Evolutionary conservation across 2,329 filamentous ascomycete genomes (phyloP).

Genomic region (Sporothrix inflata): DNA sequence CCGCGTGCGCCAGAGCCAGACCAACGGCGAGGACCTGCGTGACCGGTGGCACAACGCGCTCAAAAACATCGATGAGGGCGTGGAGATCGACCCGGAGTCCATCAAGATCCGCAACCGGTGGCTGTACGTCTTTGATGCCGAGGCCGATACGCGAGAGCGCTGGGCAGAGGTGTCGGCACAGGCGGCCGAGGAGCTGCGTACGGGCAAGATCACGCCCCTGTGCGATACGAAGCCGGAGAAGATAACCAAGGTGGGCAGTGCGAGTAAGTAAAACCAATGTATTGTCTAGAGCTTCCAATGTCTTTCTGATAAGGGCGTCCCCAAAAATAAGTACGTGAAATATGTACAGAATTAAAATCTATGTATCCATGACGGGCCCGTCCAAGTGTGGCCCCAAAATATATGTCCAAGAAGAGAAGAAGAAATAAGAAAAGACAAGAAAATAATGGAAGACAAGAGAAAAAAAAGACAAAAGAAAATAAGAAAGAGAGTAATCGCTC

Average conservation of each 20-base stretch:
- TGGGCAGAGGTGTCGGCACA: conserved; percentile 47
- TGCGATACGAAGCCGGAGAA: conserved; percentile 33
- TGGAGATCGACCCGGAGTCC: conserved; percentile 50
- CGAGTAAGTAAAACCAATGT: not conserved
- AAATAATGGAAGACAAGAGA: not conserved
- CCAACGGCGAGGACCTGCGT: conserved; percentile 49
- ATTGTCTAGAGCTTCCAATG: not conserved
- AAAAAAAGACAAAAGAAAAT: not conserved
- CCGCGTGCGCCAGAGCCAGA: conserved; percentile 46
- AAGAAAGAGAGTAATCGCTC: not conserved
- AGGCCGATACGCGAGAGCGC: conserved; percentile 47
- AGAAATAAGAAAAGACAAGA: not conserved
- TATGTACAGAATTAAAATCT: conserved; percentile 9
- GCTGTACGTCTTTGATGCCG: conserved; percentile 52
- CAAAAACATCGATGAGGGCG: conserved; percentile 46
- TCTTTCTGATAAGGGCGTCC: not conserved
- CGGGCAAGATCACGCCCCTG: conserved; percentile 45
- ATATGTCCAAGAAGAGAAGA: conserved; percentile 20
- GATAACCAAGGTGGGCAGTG: not conserved
- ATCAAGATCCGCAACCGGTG: conserved; percentile 53
- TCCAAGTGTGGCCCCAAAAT: not conserved
- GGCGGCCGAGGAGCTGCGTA: conserved; percentile 44
- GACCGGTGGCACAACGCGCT: conserved; percentile 51
- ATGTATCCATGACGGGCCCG: not conserved
- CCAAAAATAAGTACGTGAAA: not conserved